Evolutionary conservation across 139 green algal genomes (phyloP), one percentile per base, ranked within the genome.

Genomic region (Chlamydomonas sp.): DNA sequence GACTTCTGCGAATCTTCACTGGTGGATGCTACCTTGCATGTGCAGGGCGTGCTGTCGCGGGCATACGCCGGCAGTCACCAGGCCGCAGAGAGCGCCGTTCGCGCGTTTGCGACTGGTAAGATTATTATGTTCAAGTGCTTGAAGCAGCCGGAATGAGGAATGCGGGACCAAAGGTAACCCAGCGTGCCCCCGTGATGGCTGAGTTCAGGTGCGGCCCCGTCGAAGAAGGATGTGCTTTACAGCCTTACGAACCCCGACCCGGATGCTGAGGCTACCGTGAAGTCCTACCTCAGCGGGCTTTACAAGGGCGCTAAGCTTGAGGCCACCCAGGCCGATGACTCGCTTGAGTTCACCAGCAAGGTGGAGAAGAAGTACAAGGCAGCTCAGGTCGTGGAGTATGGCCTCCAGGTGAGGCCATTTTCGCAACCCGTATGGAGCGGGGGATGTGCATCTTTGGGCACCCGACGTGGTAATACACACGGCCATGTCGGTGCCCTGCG

Each of bases 281-380:
- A 89, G 85, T 80, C 18, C 0, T 91, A 93, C 88, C 64, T 90
- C 63, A 80, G 64, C 61, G 72, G 64, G 2, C 79, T 84, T 3
- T 93, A 85, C 77, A 77, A 83, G 58, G 80, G 77, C 9, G 75
- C 75, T 49, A 90, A 89, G 77, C 57, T 84, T 1, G 64, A 87
- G 68, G 58, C 85, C 49, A 84, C 76, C 64, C 69, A n/a, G 17
- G 69, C 89, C 58, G 87, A 92, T 61, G 68, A 89, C n/a, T 76
- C 69, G 10, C 77, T 91, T 4, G 89, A 90, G 81, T 71, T 94
- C 2, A 89, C 91, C 15, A 77, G 86, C 31, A 87, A 93, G 75
- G 88, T 95, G 4, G 90, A 95, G 86, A 87, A 89, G 73, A 95
- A 95, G 90, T 95, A 94, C 68, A 85, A 90, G 72, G 91, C 91